Conservation (phyloP, 176 grass and related monocot species). For the Musa beccarii region DNA sequence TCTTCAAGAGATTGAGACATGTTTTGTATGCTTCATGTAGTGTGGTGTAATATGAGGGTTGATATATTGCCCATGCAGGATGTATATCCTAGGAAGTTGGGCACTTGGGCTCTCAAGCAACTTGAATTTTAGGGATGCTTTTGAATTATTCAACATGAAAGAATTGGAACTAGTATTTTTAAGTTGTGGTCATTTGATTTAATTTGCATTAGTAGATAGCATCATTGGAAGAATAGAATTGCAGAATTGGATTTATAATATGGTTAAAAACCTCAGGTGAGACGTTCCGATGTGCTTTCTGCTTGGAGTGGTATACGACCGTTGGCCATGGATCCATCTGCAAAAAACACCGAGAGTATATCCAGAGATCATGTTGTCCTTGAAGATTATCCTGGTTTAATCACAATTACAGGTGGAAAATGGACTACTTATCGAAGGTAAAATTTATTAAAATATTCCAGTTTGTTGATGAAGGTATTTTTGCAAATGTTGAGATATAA, state of each 20-base stretch:
- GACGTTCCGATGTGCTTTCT: constrained; percentile 91
- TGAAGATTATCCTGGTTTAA: constrained; percentile 80
- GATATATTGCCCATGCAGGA: too few relatives aligned
- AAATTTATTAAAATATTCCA: constrained; percentile 8
- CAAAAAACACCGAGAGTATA: constrained; percentile 91
- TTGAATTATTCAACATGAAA: neutral
- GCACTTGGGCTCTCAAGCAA: too few relatives aligned
- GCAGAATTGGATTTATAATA: neutral
- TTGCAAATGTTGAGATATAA: neutral
- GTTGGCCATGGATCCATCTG: constrained; percentile 74
- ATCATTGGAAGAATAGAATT: neutral
- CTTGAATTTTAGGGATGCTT: too few relatives aligned
- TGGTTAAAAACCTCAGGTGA: constrained; percentile 51
- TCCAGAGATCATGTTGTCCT: constrained; percentile 93
- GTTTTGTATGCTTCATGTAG: too few relatives aligned
- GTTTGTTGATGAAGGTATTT: neutral
- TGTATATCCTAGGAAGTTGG: too few relatives aligned
- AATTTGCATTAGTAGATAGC: neutral
- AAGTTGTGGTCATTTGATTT: neutral
- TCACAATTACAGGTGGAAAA: constrained; percentile 97
- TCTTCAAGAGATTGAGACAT: too few relatives aligned
- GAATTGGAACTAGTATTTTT: neutral
- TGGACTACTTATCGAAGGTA: constrained; percentile 99
- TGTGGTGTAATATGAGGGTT: too few relatives aligned
- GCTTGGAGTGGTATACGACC: constrained; percentile 95